Evolutionary conservation across 306 rosid genomes (phyloP).

Genomic region (Alnus glutinosa): DNA sequence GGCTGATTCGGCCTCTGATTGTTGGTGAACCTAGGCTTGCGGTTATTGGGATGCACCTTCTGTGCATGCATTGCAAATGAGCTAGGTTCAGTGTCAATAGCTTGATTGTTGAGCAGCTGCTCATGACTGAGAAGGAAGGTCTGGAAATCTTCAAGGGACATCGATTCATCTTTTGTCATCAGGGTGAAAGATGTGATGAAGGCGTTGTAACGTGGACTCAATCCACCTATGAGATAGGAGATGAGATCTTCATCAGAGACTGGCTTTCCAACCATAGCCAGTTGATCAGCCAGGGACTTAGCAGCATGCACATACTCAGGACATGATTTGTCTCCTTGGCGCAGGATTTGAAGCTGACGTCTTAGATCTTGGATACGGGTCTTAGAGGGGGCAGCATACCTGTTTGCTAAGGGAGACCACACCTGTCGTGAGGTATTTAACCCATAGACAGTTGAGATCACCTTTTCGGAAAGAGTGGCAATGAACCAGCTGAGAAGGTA

Average conservation of each 20-base stretch:
- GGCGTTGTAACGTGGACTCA: neutral
- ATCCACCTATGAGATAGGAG: slow-evolving; percentile 6
- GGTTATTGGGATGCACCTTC: too few species aligned
- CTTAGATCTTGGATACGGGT: neutral
- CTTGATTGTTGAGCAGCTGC: too few species aligned
- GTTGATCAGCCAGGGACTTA: neutral
- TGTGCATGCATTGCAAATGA: too few species aligned
- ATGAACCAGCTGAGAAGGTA: neutral
- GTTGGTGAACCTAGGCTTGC: too few species aligned
- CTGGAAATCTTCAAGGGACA: too few species aligned
- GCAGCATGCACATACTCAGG: neutral
- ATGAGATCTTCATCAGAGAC: neutral
- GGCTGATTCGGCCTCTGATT: too few species aligned
- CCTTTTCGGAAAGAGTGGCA: neutral
- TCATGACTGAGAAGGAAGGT: too few species aligned
- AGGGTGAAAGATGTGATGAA: too few species aligned
- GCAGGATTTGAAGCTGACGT: neutral
- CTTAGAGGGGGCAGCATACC: neutral
- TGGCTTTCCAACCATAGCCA: neutral
- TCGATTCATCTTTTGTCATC: too few species aligned
- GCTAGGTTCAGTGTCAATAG: too few species aligned
- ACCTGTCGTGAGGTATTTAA: too few species aligned
- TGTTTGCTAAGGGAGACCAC: neutral
- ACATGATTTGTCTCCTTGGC: neutral
- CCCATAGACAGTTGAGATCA: neutral